These are phyloP conservation scores for Rhypophila decipiens DNA, from an alignment of 495 filamentous ascomycete genomes.

Conservation along the genomic window DNA sequence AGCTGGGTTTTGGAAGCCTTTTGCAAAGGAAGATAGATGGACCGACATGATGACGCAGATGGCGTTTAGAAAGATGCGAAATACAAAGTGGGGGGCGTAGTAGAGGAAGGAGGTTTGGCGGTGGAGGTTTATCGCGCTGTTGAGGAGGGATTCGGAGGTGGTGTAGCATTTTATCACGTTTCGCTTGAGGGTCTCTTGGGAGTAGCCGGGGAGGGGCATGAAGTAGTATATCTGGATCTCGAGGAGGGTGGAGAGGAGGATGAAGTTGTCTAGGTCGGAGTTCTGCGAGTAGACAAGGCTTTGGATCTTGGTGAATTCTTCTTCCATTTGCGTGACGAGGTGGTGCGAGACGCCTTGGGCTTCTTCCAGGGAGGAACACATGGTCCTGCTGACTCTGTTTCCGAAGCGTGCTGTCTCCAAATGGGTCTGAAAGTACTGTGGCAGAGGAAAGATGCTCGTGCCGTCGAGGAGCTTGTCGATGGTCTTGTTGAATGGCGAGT, in stretches of 20 bases:
- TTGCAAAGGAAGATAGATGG: conserved; percentile 28
- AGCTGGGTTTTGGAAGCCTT: conserved; percentile 10
- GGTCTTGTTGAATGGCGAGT: conserved; percentile 34
- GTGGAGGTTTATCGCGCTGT: conserved; percentile 24
- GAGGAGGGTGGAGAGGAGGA: conserved; percentile 32
- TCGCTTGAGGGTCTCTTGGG: conserved; percentile 30
- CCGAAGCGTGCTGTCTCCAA: conserved; percentile 38
- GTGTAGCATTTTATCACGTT: conserved; percentile 34
- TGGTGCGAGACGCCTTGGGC: conserved; percentile 33
- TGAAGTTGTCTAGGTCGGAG: conserved; percentile 36
- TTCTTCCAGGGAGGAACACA: conserved; percentile 34
- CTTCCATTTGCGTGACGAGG: conserved; percentile 35
- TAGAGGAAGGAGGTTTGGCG: conserved; percentile 24
- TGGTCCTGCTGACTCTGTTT: conserved; percentile 32
- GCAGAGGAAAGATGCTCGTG: conserved; percentile 27
- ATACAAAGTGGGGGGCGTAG: conserved; percentile 36
- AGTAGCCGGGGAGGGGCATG: conserved; percentile 31
- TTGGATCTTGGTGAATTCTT: conserved; percentile 36
- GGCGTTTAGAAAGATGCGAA: conserved; percentile 30
- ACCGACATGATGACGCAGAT: conserved; percentile 34
- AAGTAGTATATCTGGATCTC: conserved; percentile 43
- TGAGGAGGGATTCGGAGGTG: conserved; percentile 32
- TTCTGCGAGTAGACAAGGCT: conserved; percentile 33
- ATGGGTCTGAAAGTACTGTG: conserved; percentile 32
- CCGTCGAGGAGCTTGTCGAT: conserved; percentile 35